Evolutionary conservation across 371 early-diverging fungal species (phyloP).

Genomic region (Conidiobolus incongruus): DNA sequence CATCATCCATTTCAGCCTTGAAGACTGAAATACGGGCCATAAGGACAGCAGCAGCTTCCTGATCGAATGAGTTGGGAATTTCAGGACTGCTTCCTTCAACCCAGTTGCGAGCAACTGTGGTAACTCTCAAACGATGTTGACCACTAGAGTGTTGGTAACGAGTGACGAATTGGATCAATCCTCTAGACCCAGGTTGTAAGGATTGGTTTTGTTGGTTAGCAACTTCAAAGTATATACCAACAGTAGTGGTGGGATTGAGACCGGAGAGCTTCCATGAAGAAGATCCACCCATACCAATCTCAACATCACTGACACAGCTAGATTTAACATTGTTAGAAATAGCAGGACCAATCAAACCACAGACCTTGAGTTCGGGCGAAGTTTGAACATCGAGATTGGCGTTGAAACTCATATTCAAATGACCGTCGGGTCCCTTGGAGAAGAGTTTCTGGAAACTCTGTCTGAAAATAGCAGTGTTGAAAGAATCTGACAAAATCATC

Average conservation of each 20-base stretch:
- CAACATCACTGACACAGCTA: slow-evolving; percentile 86
- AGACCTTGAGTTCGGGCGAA: slow-evolving; percentile 80
- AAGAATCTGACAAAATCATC: slow-evolving; percentile 93
- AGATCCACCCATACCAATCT: slow-evolving; percentile 92
- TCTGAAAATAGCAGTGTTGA: slow-evolving; percentile 89
- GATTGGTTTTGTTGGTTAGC: slow-evolving; percentile 61
- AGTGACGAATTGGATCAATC: slow-evolving; percentile 85
- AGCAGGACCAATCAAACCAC: slow-evolving; percentile 90
- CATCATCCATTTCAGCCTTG: slow-evolving; percentile 96
- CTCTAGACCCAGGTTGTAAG: slow-evolving; percentile 69
- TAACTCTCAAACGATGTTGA: slow-evolving; percentile 76
- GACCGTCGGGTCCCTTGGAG: slow-evolving; percentile 70
- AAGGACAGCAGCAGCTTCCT: slow-evolving; percentile 96
- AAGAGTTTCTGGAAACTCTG: slow-evolving; percentile 87
- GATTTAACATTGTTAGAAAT: slow-evolving; percentile 76
- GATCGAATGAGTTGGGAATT: slow-evolving; percentile 89
- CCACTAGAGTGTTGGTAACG: slow-evolving; percentile 90
- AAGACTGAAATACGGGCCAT: slow-evolving; percentile 97
- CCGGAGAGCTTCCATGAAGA: slow-evolving; percentile 88
- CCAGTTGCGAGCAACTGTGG: slow-evolving; percentile 87
- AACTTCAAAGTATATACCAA: slow-evolving; percentile 88
- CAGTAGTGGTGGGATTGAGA: slow-evolving; percentile 65
- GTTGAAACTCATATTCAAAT: slow-evolving; percentile 92
- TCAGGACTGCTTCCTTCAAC: slow-evolving; percentile 74
- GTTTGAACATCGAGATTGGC: slow-evolving; percentile 94